phyloP scores from a whole-genome alignment of 306 rosid species.

The Pterocarpus macrocarpus region DNA sequence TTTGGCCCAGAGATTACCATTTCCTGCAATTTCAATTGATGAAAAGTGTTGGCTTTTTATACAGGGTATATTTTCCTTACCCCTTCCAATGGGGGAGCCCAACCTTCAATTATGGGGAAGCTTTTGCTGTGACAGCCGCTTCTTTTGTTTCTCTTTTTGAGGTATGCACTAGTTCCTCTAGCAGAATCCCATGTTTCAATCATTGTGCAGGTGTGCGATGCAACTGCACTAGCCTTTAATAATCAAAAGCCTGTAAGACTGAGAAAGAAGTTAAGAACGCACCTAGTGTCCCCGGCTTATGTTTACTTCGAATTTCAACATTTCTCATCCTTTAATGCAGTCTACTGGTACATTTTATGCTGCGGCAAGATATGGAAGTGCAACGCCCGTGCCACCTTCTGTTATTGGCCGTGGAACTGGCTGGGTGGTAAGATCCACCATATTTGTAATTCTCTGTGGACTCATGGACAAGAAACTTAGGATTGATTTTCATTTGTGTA shows the following conservation, averaged over 20 bases:
- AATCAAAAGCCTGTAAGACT: not conserved
- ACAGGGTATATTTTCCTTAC: conserved; percentile 80
- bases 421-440: conserved; percentile 61
- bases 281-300: too few relatives aligned
- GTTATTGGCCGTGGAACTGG: conserved; percentile 72
- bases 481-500: not conserved
- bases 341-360: conserved; percentile 73
- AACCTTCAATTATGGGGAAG: conserved; percentile 78
- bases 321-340: conserved; percentile 44
- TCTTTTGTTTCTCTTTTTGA: conserved; percentile 83
- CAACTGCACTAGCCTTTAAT: not conserved
- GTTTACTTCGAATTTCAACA: conserved; percentile 12
- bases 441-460: conserved; percentile 26
- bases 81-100: conserved; percentile 97
- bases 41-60: not conserved
- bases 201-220: not conserved
- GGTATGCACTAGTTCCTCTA: conserved; percentile 47
- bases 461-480: not conserved
- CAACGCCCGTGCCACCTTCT: conserved; percentile 78
- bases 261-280: too few relatives aligned
- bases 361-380: conserved; percentile 71
- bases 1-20: not conserved
- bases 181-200: too few relatives aligned
- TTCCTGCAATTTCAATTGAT: not conserved
- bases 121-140: conserved; percentile 87